Evolutionary conservation across 75 land plant genomes (phyloP).

Genomic region (Sequoia sempervirens): DNA sequence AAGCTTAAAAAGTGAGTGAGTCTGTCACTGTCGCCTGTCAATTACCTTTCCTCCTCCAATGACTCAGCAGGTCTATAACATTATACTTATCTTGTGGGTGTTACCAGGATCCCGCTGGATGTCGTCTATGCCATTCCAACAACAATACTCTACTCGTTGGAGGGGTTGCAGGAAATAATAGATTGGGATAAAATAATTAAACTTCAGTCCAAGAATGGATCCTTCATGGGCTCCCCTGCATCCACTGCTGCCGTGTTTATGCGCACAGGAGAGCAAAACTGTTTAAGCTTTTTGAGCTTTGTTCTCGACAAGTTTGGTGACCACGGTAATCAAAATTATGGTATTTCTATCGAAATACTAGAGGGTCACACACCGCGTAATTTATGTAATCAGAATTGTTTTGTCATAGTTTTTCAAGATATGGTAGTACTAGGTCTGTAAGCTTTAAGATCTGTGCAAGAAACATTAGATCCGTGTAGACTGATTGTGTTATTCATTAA

Average conservation of each 20-base stretch:
- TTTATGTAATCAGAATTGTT: neutral
- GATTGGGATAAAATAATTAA: too few relatives aligned
- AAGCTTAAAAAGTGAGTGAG: slow-evolving; percentile 6
- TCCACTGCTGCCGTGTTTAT: too few relatives aligned
- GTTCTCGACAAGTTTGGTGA: slow-evolving; percentile 6
- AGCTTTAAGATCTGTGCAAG: too few relatives aligned
- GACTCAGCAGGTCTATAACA: neutral
- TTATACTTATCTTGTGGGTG: neutral
- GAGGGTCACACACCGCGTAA: neutral
- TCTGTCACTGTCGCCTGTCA: neutral
- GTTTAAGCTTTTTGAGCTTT: too few relatives aligned
- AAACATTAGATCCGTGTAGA: too few relatives aligned
- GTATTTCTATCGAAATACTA: too few relatives aligned
- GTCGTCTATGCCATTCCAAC: neutral
- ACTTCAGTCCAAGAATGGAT: too few relatives aligned
- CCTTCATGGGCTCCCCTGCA: too few relatives aligned
- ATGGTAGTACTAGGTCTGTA: too few relatives aligned
- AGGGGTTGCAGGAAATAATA: neutral
- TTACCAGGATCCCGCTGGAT: neutral
- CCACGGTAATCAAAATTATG: slow-evolving; percentile 9
- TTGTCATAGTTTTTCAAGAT: neutral
- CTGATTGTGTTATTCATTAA: too few relatives aligned
- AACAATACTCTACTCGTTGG: slow-evolving; percentile 12
- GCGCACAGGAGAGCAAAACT: too few relatives aligned
- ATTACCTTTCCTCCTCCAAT: neutral